Evolutionary conservation across 139 green algal genomes (phyloP).

Genomic region (Zygnema circumcarinatum): DNA sequence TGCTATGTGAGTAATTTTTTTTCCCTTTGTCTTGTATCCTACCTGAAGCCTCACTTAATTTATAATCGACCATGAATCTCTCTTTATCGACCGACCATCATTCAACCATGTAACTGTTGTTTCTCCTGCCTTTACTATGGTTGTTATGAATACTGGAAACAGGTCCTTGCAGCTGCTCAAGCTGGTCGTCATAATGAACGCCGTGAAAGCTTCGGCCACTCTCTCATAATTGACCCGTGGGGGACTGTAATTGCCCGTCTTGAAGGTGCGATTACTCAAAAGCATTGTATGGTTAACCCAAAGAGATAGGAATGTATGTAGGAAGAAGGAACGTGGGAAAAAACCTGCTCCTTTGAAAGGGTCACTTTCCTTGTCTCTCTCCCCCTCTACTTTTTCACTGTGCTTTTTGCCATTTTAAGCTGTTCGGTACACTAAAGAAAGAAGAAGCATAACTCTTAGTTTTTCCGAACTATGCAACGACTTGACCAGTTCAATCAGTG

Average conservation of each 20-base stretch:
- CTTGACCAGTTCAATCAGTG: neutral
- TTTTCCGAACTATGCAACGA: neutral
- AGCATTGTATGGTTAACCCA: neutral
- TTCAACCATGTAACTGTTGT: too few species aligned
- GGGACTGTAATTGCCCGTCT: slow-evolving; percentile 78
- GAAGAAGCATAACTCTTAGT: neutral
- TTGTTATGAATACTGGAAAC: too few species aligned
- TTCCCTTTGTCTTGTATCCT: neutral
- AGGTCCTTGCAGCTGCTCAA: slow-evolving; percentile 89
- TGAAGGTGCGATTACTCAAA: slow-evolving; percentile 49
- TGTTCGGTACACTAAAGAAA: neutral
- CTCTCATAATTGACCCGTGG: slow-evolving; percentile 93
- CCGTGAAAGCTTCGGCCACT: slow-evolving; percentile 88
- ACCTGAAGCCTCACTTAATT: too few species aligned
- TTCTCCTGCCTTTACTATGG: too few species aligned
- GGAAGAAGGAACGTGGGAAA: neutral
- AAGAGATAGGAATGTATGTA: too few species aligned
- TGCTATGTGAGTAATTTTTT: slow-evolving; percentile 71
- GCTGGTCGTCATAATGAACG: slow-evolving; percentile 83
- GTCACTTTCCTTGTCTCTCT: neutral
- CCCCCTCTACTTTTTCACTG: neutral
- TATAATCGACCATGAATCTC: too few species aligned
- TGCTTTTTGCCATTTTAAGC: neutral
- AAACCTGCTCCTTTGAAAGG: neutral
- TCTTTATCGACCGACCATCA: too few species aligned